Evolutionary conservation across 2,329 filamentous ascomycete species (phyloP).

Genomic region (Phialophora chinensis): DNA sequence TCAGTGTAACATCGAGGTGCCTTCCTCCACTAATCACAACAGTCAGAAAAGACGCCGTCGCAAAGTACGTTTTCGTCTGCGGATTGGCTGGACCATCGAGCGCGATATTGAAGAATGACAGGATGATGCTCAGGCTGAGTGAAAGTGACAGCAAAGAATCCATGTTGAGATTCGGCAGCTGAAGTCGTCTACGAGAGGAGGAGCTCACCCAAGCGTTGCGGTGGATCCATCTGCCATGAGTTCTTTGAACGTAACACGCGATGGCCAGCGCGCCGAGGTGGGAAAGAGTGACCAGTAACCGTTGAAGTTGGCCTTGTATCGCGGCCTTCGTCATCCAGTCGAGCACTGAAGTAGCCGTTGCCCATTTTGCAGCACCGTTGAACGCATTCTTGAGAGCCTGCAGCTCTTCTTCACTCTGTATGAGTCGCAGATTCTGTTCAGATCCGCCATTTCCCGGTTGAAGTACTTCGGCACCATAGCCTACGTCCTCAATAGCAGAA

Average conservation of each 20-base stretch:
- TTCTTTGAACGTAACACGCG: conserved; percentile 19
- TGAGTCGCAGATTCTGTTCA: conserved; percentile 22
- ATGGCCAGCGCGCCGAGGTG: conserved; percentile 13
- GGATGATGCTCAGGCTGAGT: conserved; percentile 20
- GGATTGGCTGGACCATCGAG: conserved; percentile 14
- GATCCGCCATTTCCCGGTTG: conserved; percentile 5
- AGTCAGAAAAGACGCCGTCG: conserved; percentile 28
- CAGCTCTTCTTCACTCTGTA: conserved; percentile 25
- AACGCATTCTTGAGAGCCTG: conserved; percentile 23
- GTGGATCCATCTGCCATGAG: conserved; percentile 28
- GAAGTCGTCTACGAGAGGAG: conserved; percentile 3
- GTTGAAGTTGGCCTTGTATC: not conserved
- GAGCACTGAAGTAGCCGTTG: conserved; percentile 12
- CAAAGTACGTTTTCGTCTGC: conserved; percentile 26
- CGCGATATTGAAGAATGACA: conserved; percentile 31
- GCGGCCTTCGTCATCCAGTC: conserved; percentile 17
- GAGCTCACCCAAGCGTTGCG: conserved; percentile 24
- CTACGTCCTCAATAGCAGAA: conserved; percentile 21
- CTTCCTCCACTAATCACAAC: conserved; percentile 29
- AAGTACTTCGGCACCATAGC: conserved; percentile 25
- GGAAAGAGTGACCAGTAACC: not conserved
- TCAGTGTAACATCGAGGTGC: conserved; percentile 25
- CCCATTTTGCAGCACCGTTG: conserved; percentile 25
- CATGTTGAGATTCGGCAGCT: conserved; percentile 23
- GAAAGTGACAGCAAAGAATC: conserved; percentile 30